Evolutionary conservation across 441 rosid genomes (phyloP).

Genomic region (Populus trichocarpa): DNA sequence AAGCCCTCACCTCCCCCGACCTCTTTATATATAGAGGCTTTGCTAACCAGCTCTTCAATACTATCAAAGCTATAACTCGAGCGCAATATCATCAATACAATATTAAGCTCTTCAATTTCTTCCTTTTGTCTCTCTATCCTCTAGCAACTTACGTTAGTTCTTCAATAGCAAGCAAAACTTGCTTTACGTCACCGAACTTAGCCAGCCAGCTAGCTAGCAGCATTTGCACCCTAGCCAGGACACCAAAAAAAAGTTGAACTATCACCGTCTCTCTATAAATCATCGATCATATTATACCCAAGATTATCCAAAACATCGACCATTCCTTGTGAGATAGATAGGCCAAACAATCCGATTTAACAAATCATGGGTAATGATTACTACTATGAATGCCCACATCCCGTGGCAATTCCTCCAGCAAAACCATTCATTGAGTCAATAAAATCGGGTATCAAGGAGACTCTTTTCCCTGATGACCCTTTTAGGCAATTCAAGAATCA

Average conservation of each 20-base stretch:
- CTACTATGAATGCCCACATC: conserved; percentile 33
- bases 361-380: conserved; percentile 30
- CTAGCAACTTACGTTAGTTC: neutral
- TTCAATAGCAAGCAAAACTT: neutral
- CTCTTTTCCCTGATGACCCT: conserved; percentile 90
- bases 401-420: conserved; percentile 63
- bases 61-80: neutral
- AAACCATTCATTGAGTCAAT: conserved; percentile 65
- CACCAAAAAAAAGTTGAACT: too few species aligned
- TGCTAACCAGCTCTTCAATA: neutral
- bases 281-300: neutral
- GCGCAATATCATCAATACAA: neutral
- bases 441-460: conserved; percentile 59
- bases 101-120: neutral
- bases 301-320: neutral
- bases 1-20: neutral
- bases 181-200: conserved; percentile 1
- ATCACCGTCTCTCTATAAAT: neutral
- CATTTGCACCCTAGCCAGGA: neutral
- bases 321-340: neutral
- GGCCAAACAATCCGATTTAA: neutral
- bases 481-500: conserved; percentile 82
- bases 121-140: neutral
- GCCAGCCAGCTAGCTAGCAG: neutral
- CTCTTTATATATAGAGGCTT: neutral